phyloP scores from a whole-genome alignment of 106 monocot genomes.

The Allium cepa region DNA sequence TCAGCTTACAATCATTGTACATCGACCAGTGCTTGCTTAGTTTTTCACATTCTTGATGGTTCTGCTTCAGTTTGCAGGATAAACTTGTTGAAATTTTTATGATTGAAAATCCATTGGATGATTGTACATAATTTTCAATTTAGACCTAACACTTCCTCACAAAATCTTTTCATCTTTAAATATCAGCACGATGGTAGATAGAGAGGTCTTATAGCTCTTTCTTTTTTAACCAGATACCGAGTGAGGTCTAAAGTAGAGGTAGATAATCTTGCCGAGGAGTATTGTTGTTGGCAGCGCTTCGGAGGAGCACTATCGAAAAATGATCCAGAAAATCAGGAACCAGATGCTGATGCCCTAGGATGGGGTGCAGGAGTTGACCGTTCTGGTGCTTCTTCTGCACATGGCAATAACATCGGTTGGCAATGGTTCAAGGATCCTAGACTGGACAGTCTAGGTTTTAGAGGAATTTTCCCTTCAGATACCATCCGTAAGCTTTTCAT shows the following conservation, averaged over 20 bases:
- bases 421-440: slow-evolving; percentile 90
- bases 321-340: slow-evolving; percentile 34
- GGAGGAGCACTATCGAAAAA: slow-evolving; percentile 28
- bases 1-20: too few relatives aligned
- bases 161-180: too few relatives aligned
- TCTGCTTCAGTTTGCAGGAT: too few relatives aligned
- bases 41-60: too few relatives aligned
- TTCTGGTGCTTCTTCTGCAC: slow-evolving; percentile 39
- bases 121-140: too few relatives aligned
- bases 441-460: slow-evolving; percentile 60
- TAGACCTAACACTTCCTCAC: too few relatives aligned
- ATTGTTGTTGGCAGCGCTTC: slow-evolving; percentile 89
- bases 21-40: too few relatives aligned
- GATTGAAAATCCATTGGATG: too few relatives aligned
- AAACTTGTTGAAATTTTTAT: too few relatives aligned
- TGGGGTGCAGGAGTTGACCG: slow-evolving; percentile 65
- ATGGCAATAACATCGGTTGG: slow-evolving; percentile 63
- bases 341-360: slow-evolving; percentile 59
- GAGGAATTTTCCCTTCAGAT: slow-evolving; percentile 87
- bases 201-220: slow-evolving; percentile 3
- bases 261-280: slow-evolving; percentile 57
- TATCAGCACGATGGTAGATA: too few relatives aligned
- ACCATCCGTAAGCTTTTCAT: slow-evolving; percentile 51
- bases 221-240: slow-evolving; percentile 44
- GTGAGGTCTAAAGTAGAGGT: slow-evolving; percentile 93